A percentile compares a stretch with the other conserved stretches of the same genome.
These are phyloP conservation scores for Leccinum subtestaceum DNA, from an alignment of 768 basidiomycete species.

Conservation along the genomic window DNA sequence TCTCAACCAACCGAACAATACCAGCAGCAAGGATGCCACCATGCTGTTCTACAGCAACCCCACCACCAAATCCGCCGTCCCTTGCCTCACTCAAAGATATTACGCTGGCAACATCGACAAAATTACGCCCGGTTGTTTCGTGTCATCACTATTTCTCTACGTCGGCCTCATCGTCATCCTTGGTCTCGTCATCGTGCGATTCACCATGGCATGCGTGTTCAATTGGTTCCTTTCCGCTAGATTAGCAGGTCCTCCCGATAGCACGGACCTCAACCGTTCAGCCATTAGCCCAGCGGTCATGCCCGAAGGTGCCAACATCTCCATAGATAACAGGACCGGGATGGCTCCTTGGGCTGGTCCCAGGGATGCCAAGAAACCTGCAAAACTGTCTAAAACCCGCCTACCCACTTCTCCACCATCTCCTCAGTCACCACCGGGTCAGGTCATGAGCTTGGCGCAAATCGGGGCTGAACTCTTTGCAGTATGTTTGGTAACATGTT, in stretches of 20 bases:
- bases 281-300: constrained; percentile 94
- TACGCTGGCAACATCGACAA: constrained; percentile 96
- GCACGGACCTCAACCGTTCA: constrained; percentile 67
- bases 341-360: constrained; percentile 91
- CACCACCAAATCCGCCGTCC: constrained; percentile 63
- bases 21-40: constrained; percentile 85
- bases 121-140: constrained; percentile 92
- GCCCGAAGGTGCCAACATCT: constrained; percentile 93
- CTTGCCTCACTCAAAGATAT: constrained; percentile 84
- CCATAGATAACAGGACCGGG: constrained; percentile 87
- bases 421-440: constrained; percentile 41
- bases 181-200: constrained; percentile 85
- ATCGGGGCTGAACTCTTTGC: constrained; percentile 96
- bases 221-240: constrained; percentile 91
- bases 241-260: constrained; percentile 75
- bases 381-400: constrained; percentile 20
- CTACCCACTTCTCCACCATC: constrained; percentile 46
- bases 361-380: constrained; percentile 48
- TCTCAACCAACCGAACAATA: constrained; percentile 43
- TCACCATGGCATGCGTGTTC: constrained; percentile 94
- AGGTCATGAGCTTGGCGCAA: constrained; percentile 74
- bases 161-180: constrained; percentile 89
- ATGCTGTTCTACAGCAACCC: constrained; percentile 75
- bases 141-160: constrained; percentile 86
- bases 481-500: constrained; percentile 95